Percentiles rank a stretch among this genome's conserved stretches.
Conservation (phyloP, 129 eudicot species). For the Lonicera japonica region DNA sequence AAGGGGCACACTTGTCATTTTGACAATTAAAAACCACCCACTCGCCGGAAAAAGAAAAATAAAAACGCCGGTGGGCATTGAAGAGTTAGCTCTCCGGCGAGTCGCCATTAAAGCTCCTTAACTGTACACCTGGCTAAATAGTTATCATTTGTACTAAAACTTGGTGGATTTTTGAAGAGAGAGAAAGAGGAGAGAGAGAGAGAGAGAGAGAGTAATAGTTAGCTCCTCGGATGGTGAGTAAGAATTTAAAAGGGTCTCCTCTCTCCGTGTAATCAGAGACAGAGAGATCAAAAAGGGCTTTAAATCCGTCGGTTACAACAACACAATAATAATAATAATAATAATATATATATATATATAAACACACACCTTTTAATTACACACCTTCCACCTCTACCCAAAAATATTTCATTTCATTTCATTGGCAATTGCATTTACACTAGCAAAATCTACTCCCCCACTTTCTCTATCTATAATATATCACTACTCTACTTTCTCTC, state of each 20-base stretch:
- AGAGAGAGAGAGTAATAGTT: background rate
- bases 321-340: too few relatives aligned
- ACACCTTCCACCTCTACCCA: conserved; percentile 16
- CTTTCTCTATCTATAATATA: background rate
- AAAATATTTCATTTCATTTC: background rate
- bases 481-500: background rate
- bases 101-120: conserved; percentile 6
- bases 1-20: background rate
- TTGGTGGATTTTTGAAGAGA: background rate
- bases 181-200: background rate
- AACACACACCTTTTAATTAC: background rate
- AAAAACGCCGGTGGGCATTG: background rate
- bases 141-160: conserved; percentile 3
- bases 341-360: background rate
- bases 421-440: background rate
- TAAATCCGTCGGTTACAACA: background rate
- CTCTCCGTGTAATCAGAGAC: background rate
- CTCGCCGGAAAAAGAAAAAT: too few relatives aligned
- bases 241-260: background rate
- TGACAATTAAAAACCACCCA: too few relatives aligned
- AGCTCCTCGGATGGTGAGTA: background rate
- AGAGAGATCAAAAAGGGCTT: background rate
- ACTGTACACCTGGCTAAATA: conserved; percentile 10
- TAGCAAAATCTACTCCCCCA: conserved; percentile 2
- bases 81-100: background rate